phyloP scores from a whole-genome alignment of 306 rosid genomes.

The Vigna mungo region DNA sequence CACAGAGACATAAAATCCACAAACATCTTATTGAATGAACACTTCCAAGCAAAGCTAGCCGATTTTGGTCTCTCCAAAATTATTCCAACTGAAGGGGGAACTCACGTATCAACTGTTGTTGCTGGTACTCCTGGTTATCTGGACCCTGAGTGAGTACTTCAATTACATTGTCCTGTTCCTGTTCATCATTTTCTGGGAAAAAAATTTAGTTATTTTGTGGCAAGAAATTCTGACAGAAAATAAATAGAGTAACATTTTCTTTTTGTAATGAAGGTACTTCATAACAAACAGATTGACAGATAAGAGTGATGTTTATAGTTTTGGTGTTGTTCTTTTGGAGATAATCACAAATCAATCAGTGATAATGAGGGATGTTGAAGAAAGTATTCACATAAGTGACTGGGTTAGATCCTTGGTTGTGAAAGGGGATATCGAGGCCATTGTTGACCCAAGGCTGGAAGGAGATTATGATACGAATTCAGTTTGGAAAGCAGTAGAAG shows the following conservation, averaged over 20 bases:
- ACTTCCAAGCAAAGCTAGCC: slow-evolving; percentile 53
- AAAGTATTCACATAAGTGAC: slow-evolving; percentile 45
- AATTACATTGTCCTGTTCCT: neutral
- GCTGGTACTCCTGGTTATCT: slow-evolving; percentile 54
- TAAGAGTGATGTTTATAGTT: slow-evolving; percentile 68
- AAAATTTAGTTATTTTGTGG: neutral
- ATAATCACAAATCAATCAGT: slow-evolving; percentile 51
- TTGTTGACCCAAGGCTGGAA: slow-evolving; percentile 50
- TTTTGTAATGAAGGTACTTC: slow-evolving; percentile 41
- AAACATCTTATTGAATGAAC: slow-evolving; percentile 55
- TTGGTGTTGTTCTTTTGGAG: slow-evolving; percentile 62
- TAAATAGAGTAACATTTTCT: neutral
- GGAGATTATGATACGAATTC: slow-evolving; percentile 43
- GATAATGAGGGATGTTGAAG: slow-evolving; percentile 25
- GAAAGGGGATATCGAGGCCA: slow-evolving; percentile 45
- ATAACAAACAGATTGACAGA: slow-evolving; percentile 51
- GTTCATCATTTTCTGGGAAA: neutral
- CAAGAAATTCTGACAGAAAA: neutral
- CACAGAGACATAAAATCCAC: slow-evolving; percentile 61
- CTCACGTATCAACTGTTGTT: slow-evolving; percentile 47
- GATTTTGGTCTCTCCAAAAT: slow-evolving; percentile 55
- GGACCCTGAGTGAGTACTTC: slow-evolving; percentile 52
- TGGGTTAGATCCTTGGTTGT: slow-evolving; percentile 51
- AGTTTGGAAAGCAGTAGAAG: slow-evolving; percentile 58
- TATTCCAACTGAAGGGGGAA: slow-evolving; percentile 25